phyloP scores from a whole-genome alignment of 202 grass and related monocot species.

The Brachypodium distachyon region DNA sequence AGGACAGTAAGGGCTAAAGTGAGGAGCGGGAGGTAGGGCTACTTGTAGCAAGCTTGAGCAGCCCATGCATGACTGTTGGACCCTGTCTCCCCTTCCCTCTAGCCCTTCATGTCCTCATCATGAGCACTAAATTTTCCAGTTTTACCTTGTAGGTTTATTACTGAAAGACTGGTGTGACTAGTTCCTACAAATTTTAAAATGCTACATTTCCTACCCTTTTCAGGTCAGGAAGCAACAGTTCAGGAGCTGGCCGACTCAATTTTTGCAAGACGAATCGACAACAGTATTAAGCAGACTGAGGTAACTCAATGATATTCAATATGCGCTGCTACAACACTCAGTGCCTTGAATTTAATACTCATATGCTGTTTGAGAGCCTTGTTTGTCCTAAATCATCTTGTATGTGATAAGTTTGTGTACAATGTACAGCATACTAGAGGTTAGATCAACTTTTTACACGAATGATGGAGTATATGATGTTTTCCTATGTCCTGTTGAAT shows the following conservation, averaged over 20 bases:
- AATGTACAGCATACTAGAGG: not conserved
- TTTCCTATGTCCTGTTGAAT: not conserved
- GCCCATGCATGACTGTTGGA: too few relatives aligned
- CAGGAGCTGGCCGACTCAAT: conserved; percentile 59
- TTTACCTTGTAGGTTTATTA: not conserved
- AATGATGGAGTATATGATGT: not conserved
- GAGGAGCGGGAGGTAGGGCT: too few relatives aligned
- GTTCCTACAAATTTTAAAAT: conserved; percentile 11
- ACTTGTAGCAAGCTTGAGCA: too few relatives aligned
- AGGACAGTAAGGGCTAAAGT: too few relatives aligned
- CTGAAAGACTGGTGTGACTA: not conserved
- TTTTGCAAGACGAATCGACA: conserved; percentile 51
- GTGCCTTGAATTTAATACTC: not conserved
- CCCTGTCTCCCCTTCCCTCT: too few relatives aligned
- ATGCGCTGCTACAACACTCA: not conserved
- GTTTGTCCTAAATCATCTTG: not conserved
- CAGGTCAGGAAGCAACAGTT: conserved; percentile 53
- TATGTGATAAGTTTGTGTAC: not conserved
- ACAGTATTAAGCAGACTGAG: conserved; percentile 41
- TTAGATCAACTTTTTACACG: not conserved
- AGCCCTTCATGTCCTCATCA: too few relatives aligned
- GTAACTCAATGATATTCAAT: conserved; percentile 14
- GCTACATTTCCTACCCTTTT: conserved; percentile 22
- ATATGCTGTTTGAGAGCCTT: not conserved
- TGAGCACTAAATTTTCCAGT: too few relatives aligned